Conservation (phyloP, 108 stramenopile species). For the Nannochloropsis gaditana region DNA sequence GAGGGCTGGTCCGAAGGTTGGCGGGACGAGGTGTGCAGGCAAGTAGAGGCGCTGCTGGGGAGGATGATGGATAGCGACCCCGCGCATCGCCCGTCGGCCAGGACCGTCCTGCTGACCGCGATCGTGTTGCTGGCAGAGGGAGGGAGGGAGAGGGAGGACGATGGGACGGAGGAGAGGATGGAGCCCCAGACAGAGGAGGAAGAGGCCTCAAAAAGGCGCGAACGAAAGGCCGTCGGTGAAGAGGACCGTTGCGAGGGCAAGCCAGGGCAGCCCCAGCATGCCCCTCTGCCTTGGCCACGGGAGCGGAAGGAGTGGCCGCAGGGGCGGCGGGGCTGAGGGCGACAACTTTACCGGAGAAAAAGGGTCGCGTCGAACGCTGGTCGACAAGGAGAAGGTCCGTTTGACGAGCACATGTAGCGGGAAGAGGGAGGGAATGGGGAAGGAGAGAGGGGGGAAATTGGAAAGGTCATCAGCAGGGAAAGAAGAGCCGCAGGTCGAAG, state of each 20-base stretch:
- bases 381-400: too few relatives aligned
- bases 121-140: not conserved
- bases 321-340: not conserved
- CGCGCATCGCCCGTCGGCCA: not conserved
- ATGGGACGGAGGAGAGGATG: not conserved
- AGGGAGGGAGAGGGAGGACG: constrained; percentile 15
- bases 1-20: not conserved
- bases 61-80: not conserved
- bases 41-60: not conserved
- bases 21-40: not conserved
- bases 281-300: not conserved
- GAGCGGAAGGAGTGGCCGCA: not conserved
- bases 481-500: not conserved
- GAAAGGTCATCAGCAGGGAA: not conserved
- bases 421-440: not conserved
- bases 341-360: not conserved
- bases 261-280: not conserved
- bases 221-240: not conserved
- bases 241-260: not conserved
- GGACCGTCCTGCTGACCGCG: not conserved
- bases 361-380: too few relatives aligned
- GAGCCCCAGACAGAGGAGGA: not conserved
- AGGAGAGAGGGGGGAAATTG: not conserved
- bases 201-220: not conserved
- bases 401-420: not conserved